These are phyloP conservation scores for Thelephora terrestris DNA, from an alignment of 1,284 basidiomycete genomes.

Conservation along the genomic window DNA sequence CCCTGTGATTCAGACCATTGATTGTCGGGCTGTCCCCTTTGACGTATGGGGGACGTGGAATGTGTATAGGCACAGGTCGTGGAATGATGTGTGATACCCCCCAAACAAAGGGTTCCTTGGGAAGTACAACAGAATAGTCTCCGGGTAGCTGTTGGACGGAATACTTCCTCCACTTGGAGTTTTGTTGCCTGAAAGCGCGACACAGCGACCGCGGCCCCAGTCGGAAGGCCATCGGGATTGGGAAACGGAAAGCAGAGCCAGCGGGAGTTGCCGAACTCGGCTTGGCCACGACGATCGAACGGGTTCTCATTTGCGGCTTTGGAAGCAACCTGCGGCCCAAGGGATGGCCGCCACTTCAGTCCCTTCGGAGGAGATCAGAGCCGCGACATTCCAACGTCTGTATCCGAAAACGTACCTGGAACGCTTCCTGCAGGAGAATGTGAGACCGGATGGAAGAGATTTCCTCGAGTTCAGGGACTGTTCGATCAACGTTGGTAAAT, in stretches of 20 bases:
- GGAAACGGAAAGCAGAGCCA: too few species aligned
- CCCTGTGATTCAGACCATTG: conserved; percentile 5
- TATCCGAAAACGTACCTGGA: conserved; percentile 77
- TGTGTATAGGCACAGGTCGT: conserved; percentile 48
- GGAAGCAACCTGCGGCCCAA: too few species aligned
- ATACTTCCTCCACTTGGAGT: too few species aligned
- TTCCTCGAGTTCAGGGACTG: conserved; percentile 55
- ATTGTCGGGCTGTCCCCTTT: conserved; percentile 19
- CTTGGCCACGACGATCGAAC: too few species aligned
- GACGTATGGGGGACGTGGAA: conserved; percentile 54
- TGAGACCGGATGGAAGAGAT: conserved; percentile 70
- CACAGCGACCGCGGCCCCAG: too few species aligned
- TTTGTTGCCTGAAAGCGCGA: too few species aligned
- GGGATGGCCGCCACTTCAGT: background rate
- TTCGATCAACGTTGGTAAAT: conserved; percentile 64
- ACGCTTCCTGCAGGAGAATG: conserved; percentile 61
- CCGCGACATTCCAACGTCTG: conserved; percentile 70
- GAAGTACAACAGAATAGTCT: conserved; percentile 52
- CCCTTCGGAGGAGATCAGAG: conserved; percentile 32
- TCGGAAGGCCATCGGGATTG: too few species aligned
- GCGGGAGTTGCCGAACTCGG: too few species aligned
- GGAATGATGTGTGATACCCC: conserved; percentile 54
- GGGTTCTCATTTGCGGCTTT: too few species aligned
- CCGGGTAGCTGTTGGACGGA: conserved; percentile 21
- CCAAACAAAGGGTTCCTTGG: conserved; percentile 52